phyloP scores from a whole-genome alignment of 768 basidiomycete species.

The Coprinopsis cinerea region DNA sequence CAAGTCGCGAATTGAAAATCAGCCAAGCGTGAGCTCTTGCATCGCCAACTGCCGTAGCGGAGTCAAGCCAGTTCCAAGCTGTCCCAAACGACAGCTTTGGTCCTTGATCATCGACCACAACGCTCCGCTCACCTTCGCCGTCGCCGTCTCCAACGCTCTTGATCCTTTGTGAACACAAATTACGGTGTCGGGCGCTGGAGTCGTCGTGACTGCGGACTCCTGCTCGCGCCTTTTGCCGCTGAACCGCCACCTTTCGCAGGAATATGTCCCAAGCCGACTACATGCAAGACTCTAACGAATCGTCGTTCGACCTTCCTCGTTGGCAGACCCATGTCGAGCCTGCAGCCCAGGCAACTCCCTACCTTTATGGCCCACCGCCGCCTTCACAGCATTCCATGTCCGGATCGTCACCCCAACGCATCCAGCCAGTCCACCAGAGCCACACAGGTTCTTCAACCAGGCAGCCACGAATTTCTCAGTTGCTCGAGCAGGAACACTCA shows the following conservation, averaged over 20 bases:
- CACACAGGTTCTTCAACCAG: slow-evolving; percentile 34
- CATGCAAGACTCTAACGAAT: slow-evolving; percentile 75
- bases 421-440: slow-evolving; percentile 46
- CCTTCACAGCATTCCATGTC: slow-evolving; percentile 39
- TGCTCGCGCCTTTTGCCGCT: background rate
- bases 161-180: background rate
- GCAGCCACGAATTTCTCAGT: slow-evolving; percentile 60
- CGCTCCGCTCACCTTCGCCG: slow-evolving; percentile 3
- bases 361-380: slow-evolving; percentile 51
- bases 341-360: slow-evolving; percentile 51
- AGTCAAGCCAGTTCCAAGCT: slow-evolving; percentile 10
- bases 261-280: slow-evolving; percentile 73
- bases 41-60: slow-evolving; percentile 9
- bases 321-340: slow-evolving; percentile 62
- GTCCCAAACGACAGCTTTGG: too few species aligned
- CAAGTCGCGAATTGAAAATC: background rate
- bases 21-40: slow-evolving; percentile 1
- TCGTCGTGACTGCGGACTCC: slow-evolving; percentile 2
- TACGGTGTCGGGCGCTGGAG: background rate
- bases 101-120: slow-evolving; percentile 9
- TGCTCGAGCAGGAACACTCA: slow-evolving; percentile 60
- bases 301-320: slow-evolving; percentile 77
- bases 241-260: slow-evolving; percentile 18
- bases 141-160: background rate
- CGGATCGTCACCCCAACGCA: slow-evolving; percentile 38